Base-by-base conservation (phyloP, 495 filamentous ascomycete species). In the Rhypophila decipiens region DNA sequence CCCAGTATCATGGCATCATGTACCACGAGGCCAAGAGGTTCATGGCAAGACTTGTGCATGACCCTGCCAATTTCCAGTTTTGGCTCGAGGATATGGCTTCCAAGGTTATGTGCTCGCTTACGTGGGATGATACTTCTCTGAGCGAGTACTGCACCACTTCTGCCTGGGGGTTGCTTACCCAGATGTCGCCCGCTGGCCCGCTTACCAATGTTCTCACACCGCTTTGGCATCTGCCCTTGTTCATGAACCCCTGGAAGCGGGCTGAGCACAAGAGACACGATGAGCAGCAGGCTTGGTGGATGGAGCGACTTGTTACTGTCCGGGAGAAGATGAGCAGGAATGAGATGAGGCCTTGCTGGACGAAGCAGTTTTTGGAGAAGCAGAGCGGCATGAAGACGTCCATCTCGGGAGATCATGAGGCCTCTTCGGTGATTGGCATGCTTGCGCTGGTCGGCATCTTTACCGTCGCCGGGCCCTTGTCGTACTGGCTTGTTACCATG, bases 111-210 rank as follows among this genome's bases (percentile, higher is more conserved):
- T 71, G 66, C 40, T 53, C 63, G 41, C 39, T 71, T 24, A 62
- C 63, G 23, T 71, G 66, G 66, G 67, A 66, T 39, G 65, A 71
- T 24, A 50, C 59, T 4, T 45, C 39, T 17, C 49, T 65, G 5
- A 67, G 64, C 53, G 57, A 61, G 44, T 59, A 62, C 41, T 63
- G 58, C 45, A 62, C 57, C n/a, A 58, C 56, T 31, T 58, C 58
- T 31, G 68, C 68, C 2, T 68, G 58, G 63, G 66, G 65, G 2
- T 58, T 70, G 3, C 49, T 71, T 12, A 62, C 46, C 5, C 68
- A 71, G 40, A 71, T 71, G 68, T 71, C 68, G 5, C 66, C 66
- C 1, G 66, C 66, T 11, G 68, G 68, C 0, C 68, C 68, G n/a
- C 67, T 71, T 36, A 70, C 66, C 40, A 71, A 71, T 33, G 61